Conservation (phyloP, 2,329 filamentous ascomycete species). For the Neospermospora avenae region DNA sequence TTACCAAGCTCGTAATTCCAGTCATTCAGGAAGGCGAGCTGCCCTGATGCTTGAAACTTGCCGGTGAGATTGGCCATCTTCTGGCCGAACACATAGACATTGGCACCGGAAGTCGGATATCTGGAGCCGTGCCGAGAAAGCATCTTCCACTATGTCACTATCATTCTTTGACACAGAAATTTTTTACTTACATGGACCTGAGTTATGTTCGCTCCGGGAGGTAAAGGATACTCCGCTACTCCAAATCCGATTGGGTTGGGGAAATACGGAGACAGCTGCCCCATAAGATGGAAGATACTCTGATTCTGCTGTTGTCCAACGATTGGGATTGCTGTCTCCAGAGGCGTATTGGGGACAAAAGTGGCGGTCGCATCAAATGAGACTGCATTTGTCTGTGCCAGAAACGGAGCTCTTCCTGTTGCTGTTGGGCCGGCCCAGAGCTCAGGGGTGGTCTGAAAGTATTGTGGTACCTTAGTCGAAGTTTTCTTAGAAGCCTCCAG, state of each 20-base stretch:
- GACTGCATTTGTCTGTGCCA: slow-evolving; percentile 68
- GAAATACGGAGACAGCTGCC: slow-evolving; percentile 66
- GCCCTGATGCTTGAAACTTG: slow-evolving; percentile 53
- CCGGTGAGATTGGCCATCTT: slow-evolving; percentile 54
- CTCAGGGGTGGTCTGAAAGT: slow-evolving; percentile 60
- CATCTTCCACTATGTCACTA: slow-evolving; percentile 60
- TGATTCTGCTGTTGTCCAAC: slow-evolving; percentile 54
- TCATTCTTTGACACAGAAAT: not conserved
- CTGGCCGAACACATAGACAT: slow-evolving; percentile 52
- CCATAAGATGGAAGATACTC: slow-evolving; percentile 70
- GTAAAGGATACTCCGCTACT: slow-evolving; percentile 67
- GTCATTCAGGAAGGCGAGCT: slow-evolving; percentile 62
- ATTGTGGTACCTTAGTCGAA: slow-evolving; percentile 51
- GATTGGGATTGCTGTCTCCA: slow-evolving; percentile 70
- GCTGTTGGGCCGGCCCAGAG: slow-evolving; percentile 63
- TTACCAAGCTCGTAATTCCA: slow-evolving; percentile 68
- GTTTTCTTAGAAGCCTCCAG: not conserved
- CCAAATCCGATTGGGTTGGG: slow-evolving; percentile 68
- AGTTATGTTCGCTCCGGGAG: slow-evolving; percentile 62
- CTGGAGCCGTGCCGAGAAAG: slow-evolving; percentile 70
- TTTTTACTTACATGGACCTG: slow-evolving; percentile 51
- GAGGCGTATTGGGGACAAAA: slow-evolving; percentile 65
- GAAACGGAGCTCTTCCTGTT: slow-evolving; percentile 67
- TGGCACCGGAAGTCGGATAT: slow-evolving; percentile 63
- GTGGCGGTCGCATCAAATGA: slow-evolving; percentile 55